Evolutionary conservation across 169 alveolate species (phyloP).

Genomic region (Plasmodium berghei): DNA sequence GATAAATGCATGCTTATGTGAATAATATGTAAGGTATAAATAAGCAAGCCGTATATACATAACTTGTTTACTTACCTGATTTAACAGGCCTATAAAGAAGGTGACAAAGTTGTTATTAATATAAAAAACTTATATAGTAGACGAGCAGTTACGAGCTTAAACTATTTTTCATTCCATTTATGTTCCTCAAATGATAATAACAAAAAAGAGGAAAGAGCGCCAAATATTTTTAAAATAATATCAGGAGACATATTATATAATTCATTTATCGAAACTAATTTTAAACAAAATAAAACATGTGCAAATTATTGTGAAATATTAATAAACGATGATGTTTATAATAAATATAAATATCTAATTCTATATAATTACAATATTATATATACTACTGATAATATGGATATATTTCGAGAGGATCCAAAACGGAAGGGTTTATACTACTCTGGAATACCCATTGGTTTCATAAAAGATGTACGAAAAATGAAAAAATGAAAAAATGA

Average conservation of each 20-base stretch:
- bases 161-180: conserved; percentile 55
- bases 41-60: neutral
- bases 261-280: conserved; percentile 42
- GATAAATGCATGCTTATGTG: neutral
- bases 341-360: conserved; percentile 42
- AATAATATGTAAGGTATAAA: neutral
- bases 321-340: conserved; percentile 41
- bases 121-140: conserved; percentile 66
- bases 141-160: conserved; percentile 59
- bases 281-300: conserved; percentile 35
- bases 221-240: conserved; percentile 60
- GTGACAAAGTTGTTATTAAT: conserved; percentile 48
- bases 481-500: neutral
- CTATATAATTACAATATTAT: conserved; percentile 51
- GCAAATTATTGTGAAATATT: conserved; percentile 41
- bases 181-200: conserved; percentile 34
- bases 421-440: conserved; percentile 43
- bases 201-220: conserved; percentile 11
- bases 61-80: neutral
- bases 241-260: conserved; percentile 44
- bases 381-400: conserved; percentile 45
- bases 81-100: conserved; percentile 29
- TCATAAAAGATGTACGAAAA: conserved; percentile 28
- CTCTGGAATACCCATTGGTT: conserved; percentile 70
- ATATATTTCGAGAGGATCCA: conserved; percentile 53